Conservation (phyloP, 306 rosid species). For the Vigna radiata region DNA sequence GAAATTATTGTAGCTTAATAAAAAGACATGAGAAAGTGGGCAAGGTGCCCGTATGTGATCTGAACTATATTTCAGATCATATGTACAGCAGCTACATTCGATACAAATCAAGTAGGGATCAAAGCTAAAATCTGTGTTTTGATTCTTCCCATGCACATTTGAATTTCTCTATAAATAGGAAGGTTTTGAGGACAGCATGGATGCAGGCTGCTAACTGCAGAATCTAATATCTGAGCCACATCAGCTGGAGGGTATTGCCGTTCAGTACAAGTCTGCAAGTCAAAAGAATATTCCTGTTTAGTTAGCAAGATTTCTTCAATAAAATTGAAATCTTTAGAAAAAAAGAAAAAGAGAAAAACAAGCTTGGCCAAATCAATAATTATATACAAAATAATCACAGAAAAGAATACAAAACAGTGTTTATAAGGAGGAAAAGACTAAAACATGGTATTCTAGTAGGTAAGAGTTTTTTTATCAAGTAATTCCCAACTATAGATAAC, state of each 20-base stretch:
- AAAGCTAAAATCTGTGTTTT: slow-evolving; percentile 90
- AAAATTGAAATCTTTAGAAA: not conserved
- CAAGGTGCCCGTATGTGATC: slow-evolving; percentile 31
- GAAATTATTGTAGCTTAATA: not conserved
- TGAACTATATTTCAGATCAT: slow-evolving; percentile 41
- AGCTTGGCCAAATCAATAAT: not conserved
- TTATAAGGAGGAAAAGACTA: too few relatives aligned
- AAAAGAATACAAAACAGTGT: not conserved
- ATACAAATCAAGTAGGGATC: slow-evolving; percentile 72
- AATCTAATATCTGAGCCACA: slow-evolving; percentile 85
- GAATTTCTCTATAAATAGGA: slow-evolving; percentile 87
- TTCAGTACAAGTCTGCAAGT: slow-evolving; percentile 86
- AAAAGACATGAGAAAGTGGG: slow-evolving; percentile 10
- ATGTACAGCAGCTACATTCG: slow-evolving; percentile 46
- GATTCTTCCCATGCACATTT: slow-evolving; percentile 92
- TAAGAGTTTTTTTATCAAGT: not conserved
- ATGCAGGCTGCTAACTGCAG: slow-evolving; percentile 75
- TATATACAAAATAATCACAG: not conserved
- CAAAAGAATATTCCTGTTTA: slow-evolving; percentile 11
- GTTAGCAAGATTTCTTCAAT: slow-evolving; percentile 27
- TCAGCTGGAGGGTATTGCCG: slow-evolving; percentile 89
- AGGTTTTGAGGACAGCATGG: slow-evolving; percentile 79
- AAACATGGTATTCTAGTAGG: too few relatives aligned
- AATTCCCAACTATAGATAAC: not conserved
- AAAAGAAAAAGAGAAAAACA: not conserved